phyloP scores from a whole-genome alignment of 306 rosid species.

The Gastrolobium villosum region DNA sequence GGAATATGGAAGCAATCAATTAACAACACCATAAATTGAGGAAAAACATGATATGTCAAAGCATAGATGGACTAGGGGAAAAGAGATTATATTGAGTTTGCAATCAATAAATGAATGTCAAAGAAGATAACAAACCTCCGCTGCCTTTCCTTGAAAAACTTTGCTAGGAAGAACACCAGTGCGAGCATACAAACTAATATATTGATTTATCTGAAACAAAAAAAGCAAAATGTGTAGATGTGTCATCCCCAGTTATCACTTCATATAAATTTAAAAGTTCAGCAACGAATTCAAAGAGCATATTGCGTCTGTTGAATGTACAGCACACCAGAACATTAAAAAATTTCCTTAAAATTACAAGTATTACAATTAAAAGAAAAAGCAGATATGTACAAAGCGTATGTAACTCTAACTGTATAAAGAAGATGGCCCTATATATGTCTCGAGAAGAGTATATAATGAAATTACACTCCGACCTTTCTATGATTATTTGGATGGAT shows the following conservation, averaged over 20 bases:
- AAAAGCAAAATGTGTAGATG: slow-evolving; percentile 24
- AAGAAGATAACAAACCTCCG: slow-evolving; percentile 66
- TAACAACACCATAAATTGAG: background rate
- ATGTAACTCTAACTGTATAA: background rate
- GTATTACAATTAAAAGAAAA: background rate
- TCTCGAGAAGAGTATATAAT: slow-evolving; percentile 36
- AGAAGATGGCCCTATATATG: slow-evolving; percentile 3
- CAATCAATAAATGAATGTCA: slow-evolving; percentile 30
- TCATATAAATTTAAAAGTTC: slow-evolving; percentile 15
- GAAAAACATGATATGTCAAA: slow-evolving; percentile 12
- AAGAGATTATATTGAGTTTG: slow-evolving; percentile 5
- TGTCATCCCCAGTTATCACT: slow-evolving; percentile 27
- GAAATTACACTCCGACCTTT: slow-evolving; percentile 62
- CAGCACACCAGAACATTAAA: slow-evolving; percentile 13
- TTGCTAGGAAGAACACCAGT: slow-evolving; percentile 84
- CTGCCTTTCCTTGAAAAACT: slow-evolving; percentile 81
- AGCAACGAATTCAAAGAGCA: slow-evolving; percentile 19
- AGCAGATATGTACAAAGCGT: background rate
- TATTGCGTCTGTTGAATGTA: slow-evolving; percentile 10
- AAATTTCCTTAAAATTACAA: background rate
- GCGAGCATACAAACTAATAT: slow-evolving; percentile 76
- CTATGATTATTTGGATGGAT: slow-evolving; percentile 92
- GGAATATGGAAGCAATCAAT: background rate
- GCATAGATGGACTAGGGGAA: background rate
- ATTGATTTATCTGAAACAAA: slow-evolving; percentile 79